Percentiles rank a stretch among this genome's conserved stretches.
Evolutionary conservation across 805 yeast genomes (phyloP).

Genomic region (Saccharomycopsis selenospora): DNA sequence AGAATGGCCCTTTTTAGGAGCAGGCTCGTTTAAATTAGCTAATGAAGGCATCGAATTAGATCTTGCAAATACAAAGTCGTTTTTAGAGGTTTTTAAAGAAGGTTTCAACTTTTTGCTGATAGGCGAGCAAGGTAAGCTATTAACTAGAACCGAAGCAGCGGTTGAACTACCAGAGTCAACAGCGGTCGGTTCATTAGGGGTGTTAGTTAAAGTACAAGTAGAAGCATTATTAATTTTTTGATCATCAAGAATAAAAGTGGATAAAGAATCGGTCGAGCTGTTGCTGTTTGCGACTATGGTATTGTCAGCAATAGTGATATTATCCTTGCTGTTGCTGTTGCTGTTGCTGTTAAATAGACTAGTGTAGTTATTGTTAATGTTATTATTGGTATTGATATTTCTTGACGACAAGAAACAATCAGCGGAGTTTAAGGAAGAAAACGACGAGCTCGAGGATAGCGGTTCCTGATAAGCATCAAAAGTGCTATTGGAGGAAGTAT

Average conservation of each 20-base stretch:
- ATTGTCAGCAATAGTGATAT: too few relatives aligned
- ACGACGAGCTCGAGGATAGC: constrained; percentile 10
- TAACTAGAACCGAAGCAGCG: neutral
- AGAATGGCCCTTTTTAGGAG: neutral
- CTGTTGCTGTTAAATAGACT: neutral
- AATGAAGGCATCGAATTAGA: constrained; percentile 19
- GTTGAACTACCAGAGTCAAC: neutral
- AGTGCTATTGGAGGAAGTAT: neutral
- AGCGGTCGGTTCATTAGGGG: neutral
- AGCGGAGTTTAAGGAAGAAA: constrained; percentile 13
- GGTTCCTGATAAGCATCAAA: neutral
- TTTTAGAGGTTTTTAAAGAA: constrained; percentile 8
- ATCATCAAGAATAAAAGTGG: constrained; percentile 14
- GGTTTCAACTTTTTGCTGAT: constrained; percentile 11
- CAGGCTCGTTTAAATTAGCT: too few relatives aligned
- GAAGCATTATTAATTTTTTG: neutral
- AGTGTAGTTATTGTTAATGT: neutral
- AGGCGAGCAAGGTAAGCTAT: neutral
- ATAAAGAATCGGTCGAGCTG: constrained; percentile 8
- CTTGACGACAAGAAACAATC: too few relatives aligned
- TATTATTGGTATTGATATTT: too few relatives aligned
- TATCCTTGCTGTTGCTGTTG: neutral
- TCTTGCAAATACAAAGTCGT: constrained; percentile 1
- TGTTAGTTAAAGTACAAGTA: neutral
- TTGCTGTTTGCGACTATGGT: neutral